These are phyloP conservation scores for Imleria badia DNA, from an alignment of 768 basidiomycete species.

Conservation along the genomic window DNA sequence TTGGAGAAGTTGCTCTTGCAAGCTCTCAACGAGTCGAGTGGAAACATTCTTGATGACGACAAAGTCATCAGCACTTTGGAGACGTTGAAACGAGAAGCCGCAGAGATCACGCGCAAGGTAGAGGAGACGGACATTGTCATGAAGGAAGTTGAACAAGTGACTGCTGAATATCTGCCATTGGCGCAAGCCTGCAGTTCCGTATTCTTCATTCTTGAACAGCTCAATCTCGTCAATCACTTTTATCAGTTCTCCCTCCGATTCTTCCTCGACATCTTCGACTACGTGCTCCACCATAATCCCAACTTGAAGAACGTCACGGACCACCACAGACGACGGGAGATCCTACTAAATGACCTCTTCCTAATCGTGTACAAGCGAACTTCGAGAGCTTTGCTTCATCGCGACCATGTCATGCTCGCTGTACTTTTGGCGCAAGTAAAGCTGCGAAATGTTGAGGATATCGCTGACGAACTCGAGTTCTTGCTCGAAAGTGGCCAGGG, in stretches of 20 bases:
- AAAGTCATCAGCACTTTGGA: constrained; percentile 97
- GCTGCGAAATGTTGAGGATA: constrained; percentile 75
- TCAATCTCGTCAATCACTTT: constrained; percentile 93
- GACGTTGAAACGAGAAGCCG: constrained; percentile 93
- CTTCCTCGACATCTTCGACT: constrained; percentile 99
- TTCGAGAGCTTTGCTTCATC: constrained; percentile 84
- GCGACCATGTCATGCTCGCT: constrained; percentile 89
- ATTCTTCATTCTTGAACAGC: constrained; percentile 95
- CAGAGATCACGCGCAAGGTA: constrained; percentile 92
- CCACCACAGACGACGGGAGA: constrained; percentile 66
- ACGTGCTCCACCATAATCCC: constrained; percentile 88
- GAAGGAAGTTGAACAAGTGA: constrained; percentile 95
- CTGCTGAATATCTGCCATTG: constrained; percentile 88
- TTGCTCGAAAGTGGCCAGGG: constrained; percentile 86
- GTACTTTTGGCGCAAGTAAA: constrained; percentile 90
- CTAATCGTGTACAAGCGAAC: constrained; percentile 84
- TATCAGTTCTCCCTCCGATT: constrained; percentile 97
- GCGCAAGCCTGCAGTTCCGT: constrained; percentile 96
- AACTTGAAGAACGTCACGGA: constrained; percentile 81
- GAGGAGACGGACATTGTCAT: constrained; percentile 96
- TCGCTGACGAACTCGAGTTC: constrained; percentile 84
- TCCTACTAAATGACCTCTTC: constrained; percentile 88
- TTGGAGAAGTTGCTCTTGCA: constrained; percentile 91
- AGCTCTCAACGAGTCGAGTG: constrained; percentile 93
- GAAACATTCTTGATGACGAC: constrained; percentile 98